phyloP scores from a whole-genome alignment of 306 rosid species.

The Echinosophora koreensis region DNA sequence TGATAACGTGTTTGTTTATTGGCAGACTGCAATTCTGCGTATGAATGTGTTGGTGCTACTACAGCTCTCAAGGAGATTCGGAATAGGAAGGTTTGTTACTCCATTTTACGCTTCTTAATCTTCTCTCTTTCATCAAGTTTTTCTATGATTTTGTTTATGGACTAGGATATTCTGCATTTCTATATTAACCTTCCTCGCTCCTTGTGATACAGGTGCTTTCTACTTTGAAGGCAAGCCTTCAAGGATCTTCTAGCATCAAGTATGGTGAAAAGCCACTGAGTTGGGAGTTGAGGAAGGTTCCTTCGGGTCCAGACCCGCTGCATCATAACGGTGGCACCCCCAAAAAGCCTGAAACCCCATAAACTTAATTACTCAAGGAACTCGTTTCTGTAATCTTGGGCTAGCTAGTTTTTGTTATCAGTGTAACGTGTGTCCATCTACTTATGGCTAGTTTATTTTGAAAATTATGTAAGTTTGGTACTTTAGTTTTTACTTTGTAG shows the following conservation, averaged over 20 bases:
- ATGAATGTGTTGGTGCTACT: constrained; percentile 51
- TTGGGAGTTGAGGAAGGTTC: constrained; percentile 69
- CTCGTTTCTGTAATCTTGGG: background rate
- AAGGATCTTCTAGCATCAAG: constrained; percentile 46
- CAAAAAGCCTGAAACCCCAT: constrained; percentile 63
- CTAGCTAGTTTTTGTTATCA: constrained; percentile 23
- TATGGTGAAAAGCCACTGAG: constrained; percentile 32
- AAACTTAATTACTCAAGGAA: background rate
- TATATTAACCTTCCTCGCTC: background rate
- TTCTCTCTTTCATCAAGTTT: background rate
- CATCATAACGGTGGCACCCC: constrained; percentile 72
- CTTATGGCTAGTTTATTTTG: constrained; percentile 17
- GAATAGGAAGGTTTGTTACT: constrained; percentile 62
- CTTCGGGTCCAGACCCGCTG: constrained; percentile 78
- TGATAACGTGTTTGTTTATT: constrained; percentile 3
- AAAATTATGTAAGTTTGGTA: background rate
- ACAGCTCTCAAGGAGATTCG: constrained; percentile 37
- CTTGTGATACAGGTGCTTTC: constrained; percentile 51
- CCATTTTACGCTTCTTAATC: background rate
- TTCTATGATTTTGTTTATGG: background rate
- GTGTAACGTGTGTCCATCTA: background rate
- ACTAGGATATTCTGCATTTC: background rate
- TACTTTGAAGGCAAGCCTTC: constrained; percentile 40
- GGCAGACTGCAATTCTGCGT: constrained; percentile 53
- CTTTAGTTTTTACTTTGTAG: constrained; percentile 8